Percentiles rank a stretch among this genome's conserved stretches.
phyloP scores from a whole-genome alignment of 148 eudicot genomes.

The Mesembryanthemum crystallinum region DNA sequence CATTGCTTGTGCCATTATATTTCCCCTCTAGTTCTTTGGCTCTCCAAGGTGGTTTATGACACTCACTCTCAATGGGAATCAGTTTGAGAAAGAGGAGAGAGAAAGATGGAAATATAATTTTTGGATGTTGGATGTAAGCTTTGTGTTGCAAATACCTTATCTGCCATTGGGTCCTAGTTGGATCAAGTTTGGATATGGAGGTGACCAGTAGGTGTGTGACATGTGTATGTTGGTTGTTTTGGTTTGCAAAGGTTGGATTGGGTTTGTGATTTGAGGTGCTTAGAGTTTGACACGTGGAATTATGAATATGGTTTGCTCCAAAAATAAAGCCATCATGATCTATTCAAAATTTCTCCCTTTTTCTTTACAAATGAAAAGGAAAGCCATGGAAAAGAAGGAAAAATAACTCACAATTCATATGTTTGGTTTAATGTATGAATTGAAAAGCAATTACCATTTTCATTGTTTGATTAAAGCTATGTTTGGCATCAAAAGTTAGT shows the following conservation, averaged over 20 bases:
- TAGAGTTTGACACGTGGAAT: constrained; percentile 9
- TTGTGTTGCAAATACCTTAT: constrained; percentile 31
- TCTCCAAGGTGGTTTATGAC: too few species aligned
- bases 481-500: too few species aligned
- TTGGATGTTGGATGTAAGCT: constrained; percentile 23
- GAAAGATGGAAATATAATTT: constrained; percentile 29
- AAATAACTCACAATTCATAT: too few species aligned
- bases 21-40: background rate
- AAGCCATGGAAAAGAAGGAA: too few species aligned
- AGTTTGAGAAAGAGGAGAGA: background rate
- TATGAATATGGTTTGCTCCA: background rate
- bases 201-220: constrained; percentile 24
- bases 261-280: constrained; percentile 4
- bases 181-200: constrained; percentile 38
- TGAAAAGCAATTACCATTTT: too few species aligned
- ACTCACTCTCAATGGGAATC: background rate
- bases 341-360: too few species aligned
- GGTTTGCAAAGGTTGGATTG: constrained; percentile 22
- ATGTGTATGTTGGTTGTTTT: constrained; percentile 16
- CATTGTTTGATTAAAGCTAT: too few species aligned
- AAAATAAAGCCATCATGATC: too few species aligned
- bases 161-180: constrained; percentile 28
- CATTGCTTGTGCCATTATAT: constrained; percentile 70
- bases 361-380: too few species aligned
- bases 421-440: too few species aligned